phyloP scores from a whole-genome alignment of 2,329 filamentous ascomycete genomes.

The Aspergillus pseudotamarii region DNA sequence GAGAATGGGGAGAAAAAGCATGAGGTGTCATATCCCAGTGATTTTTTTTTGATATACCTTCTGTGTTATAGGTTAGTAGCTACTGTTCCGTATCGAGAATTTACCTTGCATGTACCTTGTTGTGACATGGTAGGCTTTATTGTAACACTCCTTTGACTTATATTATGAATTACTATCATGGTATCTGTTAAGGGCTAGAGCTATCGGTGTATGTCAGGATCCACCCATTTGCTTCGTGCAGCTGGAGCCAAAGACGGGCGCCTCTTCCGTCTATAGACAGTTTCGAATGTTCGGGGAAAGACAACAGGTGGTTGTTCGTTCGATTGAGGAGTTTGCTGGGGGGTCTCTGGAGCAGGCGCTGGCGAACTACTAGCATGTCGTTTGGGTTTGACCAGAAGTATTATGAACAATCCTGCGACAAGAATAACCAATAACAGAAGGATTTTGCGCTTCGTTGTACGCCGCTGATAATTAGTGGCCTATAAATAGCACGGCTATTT shows the following conservation, averaged over 20 bases:
- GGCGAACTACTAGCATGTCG: slow-evolving; percentile 22
- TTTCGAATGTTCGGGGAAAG: slow-evolving; percentile 24
- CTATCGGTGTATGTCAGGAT: slow-evolving; percentile 41
- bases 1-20: slow-evolving; percentile 42
- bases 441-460: slow-evolving; percentile 86
- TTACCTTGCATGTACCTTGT: background rate
- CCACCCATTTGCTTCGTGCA: slow-evolving; percentile 34
- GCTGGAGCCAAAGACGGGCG: slow-evolving; percentile 26
- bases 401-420: slow-evolving; percentile 82
- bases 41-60: background rate
- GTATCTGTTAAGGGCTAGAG: slow-evolving; percentile 21
- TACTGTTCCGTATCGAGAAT: slow-evolving; percentile 1
- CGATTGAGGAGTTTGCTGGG: slow-evolving; percentile 25
- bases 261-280: slow-evolving; percentile 26
- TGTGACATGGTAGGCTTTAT: background rate
- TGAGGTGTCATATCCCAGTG: slow-evolving; percentile 1
- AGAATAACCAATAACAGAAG: slow-evolving; percentile 85
- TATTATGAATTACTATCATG: slow-evolving; percentile 22
- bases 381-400: slow-evolving; percentile 80
- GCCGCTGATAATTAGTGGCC: slow-evolving; percentile 85
- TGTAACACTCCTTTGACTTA: background rate
- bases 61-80: background rate
- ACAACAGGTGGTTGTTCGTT: slow-evolving; percentile 23
- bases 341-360: slow-evolving; percentile 9
- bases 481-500: slow-evolving; percentile 22